These are phyloP conservation scores for Claviceps purpurea DNA, from an alignment of 2,329 filamentous ascomycete genomes.

Conservation along the genomic window DNA sequence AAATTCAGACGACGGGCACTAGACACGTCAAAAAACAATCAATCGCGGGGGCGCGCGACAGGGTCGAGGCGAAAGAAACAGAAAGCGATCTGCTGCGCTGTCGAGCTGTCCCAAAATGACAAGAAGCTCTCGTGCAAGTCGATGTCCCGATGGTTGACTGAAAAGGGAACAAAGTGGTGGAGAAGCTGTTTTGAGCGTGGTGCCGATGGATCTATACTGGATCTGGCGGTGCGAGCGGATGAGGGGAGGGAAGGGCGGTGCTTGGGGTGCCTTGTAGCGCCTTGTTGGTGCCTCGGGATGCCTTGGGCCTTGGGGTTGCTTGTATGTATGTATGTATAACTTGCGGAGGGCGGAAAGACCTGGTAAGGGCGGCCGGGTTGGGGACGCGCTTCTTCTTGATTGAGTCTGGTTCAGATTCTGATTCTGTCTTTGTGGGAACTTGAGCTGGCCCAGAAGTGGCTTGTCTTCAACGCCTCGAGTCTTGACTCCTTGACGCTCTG, in stretches of 20 bases:
- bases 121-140: slow-evolving; percentile 19
- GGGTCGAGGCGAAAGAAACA: background rate
- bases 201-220: slow-evolving; percentile 53
- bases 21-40: slow-evolving; percentile 1
- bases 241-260: slow-evolving; percentile 25
- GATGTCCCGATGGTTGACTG: slow-evolving; percentile 13
- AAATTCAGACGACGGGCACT: slow-evolving; percentile 1
- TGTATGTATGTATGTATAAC: background rate
- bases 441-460: slow-evolving; percentile 1
- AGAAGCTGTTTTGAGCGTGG: slow-evolving; percentile 52
- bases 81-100: slow-evolving; percentile 1
- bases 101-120: slow-evolving; percentile 5
- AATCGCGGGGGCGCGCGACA: slow-evolving; percentile 1
- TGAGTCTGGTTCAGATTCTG: slow-evolving; percentile 17
- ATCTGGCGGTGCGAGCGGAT: slow-evolving; percentile 43
- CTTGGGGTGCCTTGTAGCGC: slow-evolving; percentile 26
- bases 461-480: too few relatives aligned
- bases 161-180: slow-evolving; percentile 44
- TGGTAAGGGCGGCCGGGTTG: background rate
- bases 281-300: background rate
- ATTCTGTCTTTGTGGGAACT: too few relatives aligned
- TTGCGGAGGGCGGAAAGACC: background rate
- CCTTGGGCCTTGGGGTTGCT: background rate
- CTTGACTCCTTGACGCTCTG: background rate
- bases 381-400: slow-evolving; percentile 23